phyloP scores from a whole-genome alignment of 345 rosid genomes.

The Sisymbrium irio region DNA sequence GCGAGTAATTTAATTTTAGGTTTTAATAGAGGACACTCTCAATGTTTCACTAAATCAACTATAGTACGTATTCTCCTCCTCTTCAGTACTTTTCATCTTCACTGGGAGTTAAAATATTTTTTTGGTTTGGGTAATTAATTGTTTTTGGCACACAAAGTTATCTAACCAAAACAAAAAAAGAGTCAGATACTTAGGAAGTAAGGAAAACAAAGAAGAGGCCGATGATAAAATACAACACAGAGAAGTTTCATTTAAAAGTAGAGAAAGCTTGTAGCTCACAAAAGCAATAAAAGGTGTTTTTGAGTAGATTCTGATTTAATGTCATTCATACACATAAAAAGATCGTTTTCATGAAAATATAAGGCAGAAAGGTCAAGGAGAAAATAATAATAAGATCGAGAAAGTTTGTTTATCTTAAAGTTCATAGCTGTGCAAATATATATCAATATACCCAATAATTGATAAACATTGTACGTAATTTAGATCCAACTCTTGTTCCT shows the following conservation, averaged over 20 bases:
- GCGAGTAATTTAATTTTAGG: not conserved
- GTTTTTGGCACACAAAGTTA: not conserved
- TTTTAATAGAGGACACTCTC: not conserved
- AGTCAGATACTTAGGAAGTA: slow-evolving; percentile 29
- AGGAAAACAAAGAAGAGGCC: slow-evolving; percentile 26
- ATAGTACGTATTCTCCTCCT: not conserved
- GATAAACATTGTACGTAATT: not conserved
- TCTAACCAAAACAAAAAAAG: not conserved
- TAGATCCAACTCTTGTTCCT: too few relatives aligned
- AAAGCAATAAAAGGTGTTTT: slow-evolving; percentile 41
- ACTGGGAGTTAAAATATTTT: not conserved
- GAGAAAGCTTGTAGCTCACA: slow-evolving; percentile 51
- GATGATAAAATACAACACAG: slow-evolving; percentile 17
- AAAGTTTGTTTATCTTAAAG: not conserved
- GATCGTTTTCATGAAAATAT: slow-evolving; percentile 7
- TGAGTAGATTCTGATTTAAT: slow-evolving; percentile 27
- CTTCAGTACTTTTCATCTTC: not conserved
- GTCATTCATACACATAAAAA: slow-evolving; percentile 18
- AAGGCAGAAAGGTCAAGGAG: not conserved
- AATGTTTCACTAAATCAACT: not conserved
- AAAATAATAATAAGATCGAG: not conserved
- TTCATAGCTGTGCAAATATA: slow-evolving; percentile 13
- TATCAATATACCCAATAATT: slow-evolving; percentile 1
- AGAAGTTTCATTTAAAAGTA: slow-evolving; percentile 25
- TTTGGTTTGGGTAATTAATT: not conserved